phyloP scores from a whole-genome alignment of 2,329 filamentous ascomycete species.

The Fonsecaea erecta region DNA sequence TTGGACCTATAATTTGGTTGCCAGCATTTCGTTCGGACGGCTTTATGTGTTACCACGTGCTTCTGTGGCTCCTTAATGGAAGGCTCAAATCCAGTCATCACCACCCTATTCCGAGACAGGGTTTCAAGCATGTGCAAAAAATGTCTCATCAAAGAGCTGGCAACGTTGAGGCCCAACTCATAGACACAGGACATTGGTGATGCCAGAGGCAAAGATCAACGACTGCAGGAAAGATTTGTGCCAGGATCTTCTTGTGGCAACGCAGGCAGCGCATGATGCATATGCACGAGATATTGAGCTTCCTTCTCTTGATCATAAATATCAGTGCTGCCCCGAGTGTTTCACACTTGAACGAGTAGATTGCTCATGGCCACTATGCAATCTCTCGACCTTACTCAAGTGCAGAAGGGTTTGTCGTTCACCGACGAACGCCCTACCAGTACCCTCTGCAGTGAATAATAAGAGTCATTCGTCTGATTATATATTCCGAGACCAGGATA shows the following conservation, averaged over 20 bases:
- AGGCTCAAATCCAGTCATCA: neutral
- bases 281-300: neutral
- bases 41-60: neutral
- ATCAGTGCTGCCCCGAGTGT: neutral
- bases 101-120: neutral
- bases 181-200: neutral
- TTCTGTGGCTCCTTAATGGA: neutral
- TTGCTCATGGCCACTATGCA: neutral
- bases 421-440: neutral
- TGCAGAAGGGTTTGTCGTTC: neutral
- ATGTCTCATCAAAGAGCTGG: neutral
- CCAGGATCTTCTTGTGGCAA: neutral
- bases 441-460: neutral
- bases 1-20: neutral
- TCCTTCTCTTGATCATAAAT: neutral
- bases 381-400: neutral
- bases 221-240: neutral
- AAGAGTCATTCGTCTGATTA: neutral
- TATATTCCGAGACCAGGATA: neutral
- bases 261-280: neutral
- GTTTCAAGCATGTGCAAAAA: neutral
- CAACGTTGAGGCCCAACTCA: neutral
- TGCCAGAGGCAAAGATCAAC: neutral
- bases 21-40: neutral
- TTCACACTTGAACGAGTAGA: neutral